Evolutionary conservation across 1,284 basidiomycete genomes (phyloP).

Genomic region (Golubevia sp.): DNA sequence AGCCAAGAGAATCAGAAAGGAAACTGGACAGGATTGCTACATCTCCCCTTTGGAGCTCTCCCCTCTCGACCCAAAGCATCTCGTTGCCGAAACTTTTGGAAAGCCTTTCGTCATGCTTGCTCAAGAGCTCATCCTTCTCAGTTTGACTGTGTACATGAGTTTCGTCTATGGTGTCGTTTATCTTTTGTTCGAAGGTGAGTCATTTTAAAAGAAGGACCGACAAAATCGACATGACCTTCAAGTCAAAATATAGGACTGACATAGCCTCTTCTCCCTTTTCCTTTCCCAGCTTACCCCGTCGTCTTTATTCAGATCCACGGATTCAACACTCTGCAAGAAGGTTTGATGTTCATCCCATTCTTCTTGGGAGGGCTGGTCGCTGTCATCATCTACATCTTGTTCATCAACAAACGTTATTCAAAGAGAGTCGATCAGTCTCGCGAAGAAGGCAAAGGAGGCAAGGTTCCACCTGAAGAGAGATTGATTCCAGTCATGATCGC

Average conservation of each 20-base stretch:
- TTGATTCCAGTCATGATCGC: constrained; percentile 38
- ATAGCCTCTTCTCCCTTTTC: neutral
- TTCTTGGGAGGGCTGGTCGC: constrained; percentile 36
- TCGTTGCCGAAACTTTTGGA: constrained; percentile 69
- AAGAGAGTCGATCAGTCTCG: constrained; percentile 23
- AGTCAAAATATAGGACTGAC: too few species aligned
- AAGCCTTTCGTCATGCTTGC: constrained; percentile 66
- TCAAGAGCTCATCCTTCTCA: constrained; percentile 77
- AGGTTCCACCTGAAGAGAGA: constrained; percentile 49
- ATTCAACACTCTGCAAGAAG: constrained; percentile 34
- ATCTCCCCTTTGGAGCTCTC: constrained; percentile 47
- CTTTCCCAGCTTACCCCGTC: constrained; percentile 46
- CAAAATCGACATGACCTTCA: neutral
- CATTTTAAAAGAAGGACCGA: neutral
- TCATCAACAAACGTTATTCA: constrained; percentile 42
- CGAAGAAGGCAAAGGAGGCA: constrained; percentile 14
- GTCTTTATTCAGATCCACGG: constrained; percentile 36
- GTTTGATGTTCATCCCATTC: constrained; percentile 50
- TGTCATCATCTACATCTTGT: constrained; percentile 26
- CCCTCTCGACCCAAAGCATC: constrained; percentile 58
- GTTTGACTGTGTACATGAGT: constrained; percentile 75
- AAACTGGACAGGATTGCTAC: constrained; percentile 72
- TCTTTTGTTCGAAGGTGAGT: constrained; percentile 2
- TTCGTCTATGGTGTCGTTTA: constrained; percentile 69
- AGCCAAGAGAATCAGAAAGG: constrained; percentile 67